A percentile compares a stretch with the other conserved stretches of the same genome.
Evolutionary conservation across 148 eudicot genomes (phyloP).

Genomic region (Camellia sinensis): DNA sequence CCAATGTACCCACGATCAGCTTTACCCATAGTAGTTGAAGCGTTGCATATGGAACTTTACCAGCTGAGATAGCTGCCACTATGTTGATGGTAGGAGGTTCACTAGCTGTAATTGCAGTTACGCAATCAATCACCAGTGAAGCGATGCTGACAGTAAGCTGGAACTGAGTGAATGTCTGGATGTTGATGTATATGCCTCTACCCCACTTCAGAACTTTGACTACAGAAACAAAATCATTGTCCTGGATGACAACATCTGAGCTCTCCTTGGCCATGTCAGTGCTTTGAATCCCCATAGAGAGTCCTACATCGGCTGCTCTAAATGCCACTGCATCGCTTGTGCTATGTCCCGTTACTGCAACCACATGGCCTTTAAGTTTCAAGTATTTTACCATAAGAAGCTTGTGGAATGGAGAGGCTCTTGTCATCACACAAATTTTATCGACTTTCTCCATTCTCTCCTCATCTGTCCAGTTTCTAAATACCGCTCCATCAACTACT

Average conservation of each 20-base stretch:
- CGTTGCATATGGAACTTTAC: too few relatives aligned
- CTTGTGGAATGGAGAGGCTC: conserved; percentile 11
- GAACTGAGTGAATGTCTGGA: conserved; percentile 23
- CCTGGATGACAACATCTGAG: conserved; percentile 12
- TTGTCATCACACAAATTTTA: conserved; percentile 17
- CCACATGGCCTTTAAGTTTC: conserved; percentile 16
- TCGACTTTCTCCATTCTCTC: conserved; percentile 21
- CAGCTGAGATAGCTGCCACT: too few relatives aligned
- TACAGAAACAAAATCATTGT: conserved; percentile 9
- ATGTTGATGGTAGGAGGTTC: too few relatives aligned
- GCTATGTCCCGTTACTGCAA: conserved; percentile 22
- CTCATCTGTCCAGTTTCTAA: conserved; percentile 3
- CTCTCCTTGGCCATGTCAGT: conserved; percentile 16
- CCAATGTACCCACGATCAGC: too few relatives aligned
- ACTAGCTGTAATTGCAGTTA: too few relatives aligned
- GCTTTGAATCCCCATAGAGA: conserved; percentile 12
- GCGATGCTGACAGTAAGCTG: conserved; percentile 15
- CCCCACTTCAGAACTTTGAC: conserved; percentile 17
- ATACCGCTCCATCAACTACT: conserved; percentile 16
- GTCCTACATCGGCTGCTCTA: conserved; percentile 17
- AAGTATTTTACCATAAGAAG: conserved; percentile 16
- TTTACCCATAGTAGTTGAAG: too few relatives aligned
- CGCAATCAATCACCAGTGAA: too few relatives aligned
- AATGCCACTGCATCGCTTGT: conserved; percentile 18
- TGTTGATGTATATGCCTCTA: conserved; percentile 8